These are phyloP conservation scores for Pogostemon cablin DNA, from an alignment of 257 asterid genomes.

Conservation along the genomic window DNA sequence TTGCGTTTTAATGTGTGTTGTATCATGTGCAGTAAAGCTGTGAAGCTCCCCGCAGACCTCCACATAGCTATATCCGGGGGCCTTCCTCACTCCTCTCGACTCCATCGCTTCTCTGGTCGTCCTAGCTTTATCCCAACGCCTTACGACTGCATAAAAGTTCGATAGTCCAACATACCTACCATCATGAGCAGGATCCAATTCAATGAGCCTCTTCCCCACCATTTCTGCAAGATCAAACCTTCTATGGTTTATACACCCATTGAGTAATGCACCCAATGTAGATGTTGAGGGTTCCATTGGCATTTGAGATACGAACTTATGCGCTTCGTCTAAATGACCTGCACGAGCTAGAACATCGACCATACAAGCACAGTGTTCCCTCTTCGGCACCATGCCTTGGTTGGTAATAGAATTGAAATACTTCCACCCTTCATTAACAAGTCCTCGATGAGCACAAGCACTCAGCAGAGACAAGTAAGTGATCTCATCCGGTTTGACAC, in stretches of 20 bases:
- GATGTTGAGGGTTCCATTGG: conserved; percentile 64
- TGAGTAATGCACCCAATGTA: conserved; percentile 66
- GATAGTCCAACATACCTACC: conserved; percentile 81
- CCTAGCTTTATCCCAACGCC: conserved; percentile 68
- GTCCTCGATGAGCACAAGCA: conserved; percentile 82
- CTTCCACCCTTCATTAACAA: conserved; percentile 62
- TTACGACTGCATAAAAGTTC: conserved; percentile 59
- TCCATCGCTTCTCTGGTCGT: conserved; percentile 68
- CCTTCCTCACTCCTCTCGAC: conserved; percentile 68
- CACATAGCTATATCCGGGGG: conserved; percentile 64
- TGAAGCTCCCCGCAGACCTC: conserved; percentile 61
- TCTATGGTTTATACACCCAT: conserved; percentile 69
- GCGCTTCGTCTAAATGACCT: conserved; percentile 61
- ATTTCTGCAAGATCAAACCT: conserved; percentile 59
- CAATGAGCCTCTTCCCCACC: conserved; percentile 65
- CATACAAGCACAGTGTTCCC: conserved; percentile 80
- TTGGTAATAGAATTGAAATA: conserved; percentile 47
- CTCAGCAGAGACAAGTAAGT: conserved; percentile 67
- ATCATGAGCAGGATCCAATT: conserved; percentile 67
- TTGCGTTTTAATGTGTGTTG: conserved; percentile 49
- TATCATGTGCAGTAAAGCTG: conserved; percentile 70
- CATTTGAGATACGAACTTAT: conserved; percentile 45
- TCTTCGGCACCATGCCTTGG: conserved; percentile 56
- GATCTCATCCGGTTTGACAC: conserved; percentile 64
- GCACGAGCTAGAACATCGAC: conserved; percentile 80